These are phyloP conservation scores for Crithidia brevicula DNA, from an alignment of 208 protist genomes.

Conservation along the genomic window DNA sequence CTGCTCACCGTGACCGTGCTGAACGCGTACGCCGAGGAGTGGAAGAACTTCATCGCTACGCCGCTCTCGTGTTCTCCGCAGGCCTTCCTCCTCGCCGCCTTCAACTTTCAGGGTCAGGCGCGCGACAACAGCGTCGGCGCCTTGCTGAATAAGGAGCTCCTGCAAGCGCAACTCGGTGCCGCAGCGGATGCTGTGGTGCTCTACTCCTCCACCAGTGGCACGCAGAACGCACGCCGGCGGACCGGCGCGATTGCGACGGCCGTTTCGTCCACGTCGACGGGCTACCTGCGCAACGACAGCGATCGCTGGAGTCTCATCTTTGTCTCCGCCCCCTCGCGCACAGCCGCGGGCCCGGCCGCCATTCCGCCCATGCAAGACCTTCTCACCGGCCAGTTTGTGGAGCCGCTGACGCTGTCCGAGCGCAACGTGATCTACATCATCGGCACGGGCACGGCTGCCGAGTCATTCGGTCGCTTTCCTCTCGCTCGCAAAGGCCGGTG, in stretches of 20 bases:
- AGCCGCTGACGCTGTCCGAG: slow-evolving; percentile 79
- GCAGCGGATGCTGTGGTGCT: slow-evolving; percentile 57
- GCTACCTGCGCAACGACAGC: slow-evolving; percentile 20
- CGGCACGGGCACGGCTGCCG: slow-evolving; percentile 76
- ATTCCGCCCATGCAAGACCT: slow-evolving; percentile 90
- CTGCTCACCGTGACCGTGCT: slow-evolving; percentile 76
- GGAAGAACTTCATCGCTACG: slow-evolving; percentile 81
- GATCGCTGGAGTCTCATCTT: slow-evolving; percentile 65
- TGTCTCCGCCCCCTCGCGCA: slow-evolving; percentile 70
- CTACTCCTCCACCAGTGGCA: slow-evolving; percentile 33
- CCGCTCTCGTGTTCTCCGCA: slow-evolving; percentile 70
- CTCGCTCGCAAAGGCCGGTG: slow-evolving; percentile 73
- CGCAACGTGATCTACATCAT: slow-evolving; percentile 86
- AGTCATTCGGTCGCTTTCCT: slow-evolving; percentile 77
- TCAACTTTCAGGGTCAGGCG: slow-evolving; percentile 63
- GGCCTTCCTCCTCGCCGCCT: slow-evolving; percentile 66
- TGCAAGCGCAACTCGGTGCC: slow-evolving; percentile 77
- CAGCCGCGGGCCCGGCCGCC: slow-evolving; percentile 37
- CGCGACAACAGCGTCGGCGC: slow-evolving; percentile 36
- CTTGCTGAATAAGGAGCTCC: slow-evolving; percentile 84
- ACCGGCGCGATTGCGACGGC: slow-evolving; percentile 18
- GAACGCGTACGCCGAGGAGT: slow-evolving; percentile 85
- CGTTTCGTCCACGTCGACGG: slow-evolving; percentile 3
- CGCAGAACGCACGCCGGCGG: slow-evolving; percentile 24
- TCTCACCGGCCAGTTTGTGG: slow-evolving; percentile 87